Percentiles rank a stretch among this genome's conserved stretches.
phyloP scores from a whole-genome alignment of 306 rosid genomes.

The Comarum palustre region DNA sequence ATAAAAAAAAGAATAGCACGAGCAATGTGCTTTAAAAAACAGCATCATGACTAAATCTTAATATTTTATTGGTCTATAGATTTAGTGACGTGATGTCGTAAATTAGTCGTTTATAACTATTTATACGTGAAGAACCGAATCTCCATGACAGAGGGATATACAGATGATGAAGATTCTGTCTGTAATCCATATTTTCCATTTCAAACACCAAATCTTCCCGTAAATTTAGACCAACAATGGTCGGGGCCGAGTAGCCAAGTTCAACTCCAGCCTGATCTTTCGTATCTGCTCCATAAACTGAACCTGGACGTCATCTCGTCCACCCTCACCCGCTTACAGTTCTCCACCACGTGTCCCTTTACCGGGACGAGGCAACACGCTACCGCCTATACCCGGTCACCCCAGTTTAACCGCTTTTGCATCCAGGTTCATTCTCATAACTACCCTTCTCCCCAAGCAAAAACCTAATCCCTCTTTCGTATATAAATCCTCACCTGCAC shows the following conservation, averaged over 20 bases:
- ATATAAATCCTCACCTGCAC: background rate
- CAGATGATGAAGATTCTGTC: no score
- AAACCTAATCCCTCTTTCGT: background rate
- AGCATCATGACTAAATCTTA: no score
- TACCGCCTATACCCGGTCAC: constrained; percentile 23
- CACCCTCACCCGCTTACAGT: background rate
- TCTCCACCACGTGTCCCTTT: constrained; percentile 1
- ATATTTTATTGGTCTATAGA: no score
- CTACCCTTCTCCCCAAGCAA: no score
- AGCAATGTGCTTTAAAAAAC: no score
- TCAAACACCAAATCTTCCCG: background rate
- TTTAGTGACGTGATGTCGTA: accelerated
- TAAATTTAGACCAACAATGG: background rate
- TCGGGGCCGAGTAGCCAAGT: background rate
- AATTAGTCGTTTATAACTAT: no score
- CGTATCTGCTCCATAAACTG: background rate
- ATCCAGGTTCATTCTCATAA: constrained; percentile 19
- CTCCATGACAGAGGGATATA: no score
- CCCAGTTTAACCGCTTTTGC: background rate
- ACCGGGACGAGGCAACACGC: constrained; percentile 16
- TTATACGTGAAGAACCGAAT: no score
- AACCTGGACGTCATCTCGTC: constrained; percentile 26
- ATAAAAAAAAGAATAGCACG: no score
- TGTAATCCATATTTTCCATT: no score
- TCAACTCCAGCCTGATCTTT: background rate